Conservation (phyloP, 805 yeast species). For the Saturnispora ahearnii region DNA sequence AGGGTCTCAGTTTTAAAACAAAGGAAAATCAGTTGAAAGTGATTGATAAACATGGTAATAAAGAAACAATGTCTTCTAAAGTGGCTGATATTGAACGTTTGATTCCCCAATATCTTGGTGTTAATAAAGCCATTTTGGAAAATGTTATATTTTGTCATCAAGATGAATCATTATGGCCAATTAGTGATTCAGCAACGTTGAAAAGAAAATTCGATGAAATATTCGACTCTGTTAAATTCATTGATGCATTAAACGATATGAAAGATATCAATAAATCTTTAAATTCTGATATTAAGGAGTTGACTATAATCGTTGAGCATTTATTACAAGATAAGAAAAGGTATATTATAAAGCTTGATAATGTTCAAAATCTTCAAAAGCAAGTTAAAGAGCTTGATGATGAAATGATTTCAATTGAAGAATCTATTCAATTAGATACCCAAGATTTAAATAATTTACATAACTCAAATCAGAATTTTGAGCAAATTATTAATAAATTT, state of each 20-base stretch:
- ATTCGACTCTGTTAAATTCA: constrained; percentile 88
- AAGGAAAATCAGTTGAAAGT: constrained; percentile 80
- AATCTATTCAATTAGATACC: constrained; percentile 44
- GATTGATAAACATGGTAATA: constrained; percentile 48
- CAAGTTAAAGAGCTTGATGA: constrained; percentile 37
- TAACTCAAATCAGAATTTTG: constrained; percentile 73
- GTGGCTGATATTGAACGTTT: constrained; percentile 76
- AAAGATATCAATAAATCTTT: constrained; percentile 71
- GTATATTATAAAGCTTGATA: constrained; percentile 48
- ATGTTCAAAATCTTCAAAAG: constrained; percentile 34
- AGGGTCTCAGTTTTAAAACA: constrained; percentile 68
- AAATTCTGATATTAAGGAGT: constrained; percentile 61
- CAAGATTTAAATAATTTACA: constrained; percentile 54
- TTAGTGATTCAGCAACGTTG: constrained; percentile 79
- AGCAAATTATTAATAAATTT: constrained; percentile 53
- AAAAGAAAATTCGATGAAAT: constrained; percentile 95
- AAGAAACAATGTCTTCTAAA: constrained; percentile 69
- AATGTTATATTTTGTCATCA: constrained; percentile 96
- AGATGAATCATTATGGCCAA: constrained; percentile 95
- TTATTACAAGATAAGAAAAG: constrained; percentile 64
- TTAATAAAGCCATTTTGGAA: constrained; percentile 77
- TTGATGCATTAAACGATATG: constrained; percentile 78
- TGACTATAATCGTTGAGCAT: constrained; percentile 74
- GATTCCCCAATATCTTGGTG: constrained; percentile 79
- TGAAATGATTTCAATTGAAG: constrained; percentile 42